Conservation (phyloP, 1,284 basidiomycete genomes). For the Cerioporus squamosus region DNA sequence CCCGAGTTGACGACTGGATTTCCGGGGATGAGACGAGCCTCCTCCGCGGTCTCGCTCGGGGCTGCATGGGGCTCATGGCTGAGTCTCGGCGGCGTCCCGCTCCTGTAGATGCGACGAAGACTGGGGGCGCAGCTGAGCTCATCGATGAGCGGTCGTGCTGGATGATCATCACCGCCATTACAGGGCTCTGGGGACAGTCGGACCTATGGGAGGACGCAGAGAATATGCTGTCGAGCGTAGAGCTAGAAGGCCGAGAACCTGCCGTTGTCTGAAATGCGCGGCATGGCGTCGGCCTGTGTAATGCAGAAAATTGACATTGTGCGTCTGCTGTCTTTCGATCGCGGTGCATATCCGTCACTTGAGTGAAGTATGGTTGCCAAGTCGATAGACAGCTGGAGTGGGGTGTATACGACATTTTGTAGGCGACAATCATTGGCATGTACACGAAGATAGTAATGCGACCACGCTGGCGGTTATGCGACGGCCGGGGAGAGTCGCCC, state of each 20-base stretch:
- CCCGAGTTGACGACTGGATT: constrained; percentile 73
- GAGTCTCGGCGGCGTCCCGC: constrained; percentile 32
- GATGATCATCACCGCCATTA: constrained; percentile 78
- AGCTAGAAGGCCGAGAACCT: not conserved
- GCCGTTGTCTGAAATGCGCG: too few species aligned
- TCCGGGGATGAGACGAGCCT: constrained; percentile 80
- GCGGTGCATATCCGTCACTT: not conserved
- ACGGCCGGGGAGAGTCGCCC: too few species aligned
- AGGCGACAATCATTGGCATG: too few species aligned
- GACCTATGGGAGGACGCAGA: constrained; percentile 87
- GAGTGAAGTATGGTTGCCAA: too few species aligned
- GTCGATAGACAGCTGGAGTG: too few species aligned
- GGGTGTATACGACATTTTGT: too few species aligned
- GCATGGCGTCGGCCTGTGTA: too few species aligned
- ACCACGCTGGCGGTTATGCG: too few species aligned
- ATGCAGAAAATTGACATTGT: not conserved
- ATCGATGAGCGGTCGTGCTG: constrained; percentile 75
- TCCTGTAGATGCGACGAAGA: not conserved
- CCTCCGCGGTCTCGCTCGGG: constrained; percentile 79
- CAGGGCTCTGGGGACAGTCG: constrained; percentile 82
- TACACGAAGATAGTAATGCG: too few species aligned
- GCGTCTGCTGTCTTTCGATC: not conserved
- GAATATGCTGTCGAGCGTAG: constrained; percentile 28
- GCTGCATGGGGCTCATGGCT: constrained; percentile 64
- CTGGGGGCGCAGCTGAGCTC: constrained; percentile 10